phyloP scores from a whole-genome alignment of 2,329 filamentous ascomycete genomes.

The Botrytis elliptica region DNA sequence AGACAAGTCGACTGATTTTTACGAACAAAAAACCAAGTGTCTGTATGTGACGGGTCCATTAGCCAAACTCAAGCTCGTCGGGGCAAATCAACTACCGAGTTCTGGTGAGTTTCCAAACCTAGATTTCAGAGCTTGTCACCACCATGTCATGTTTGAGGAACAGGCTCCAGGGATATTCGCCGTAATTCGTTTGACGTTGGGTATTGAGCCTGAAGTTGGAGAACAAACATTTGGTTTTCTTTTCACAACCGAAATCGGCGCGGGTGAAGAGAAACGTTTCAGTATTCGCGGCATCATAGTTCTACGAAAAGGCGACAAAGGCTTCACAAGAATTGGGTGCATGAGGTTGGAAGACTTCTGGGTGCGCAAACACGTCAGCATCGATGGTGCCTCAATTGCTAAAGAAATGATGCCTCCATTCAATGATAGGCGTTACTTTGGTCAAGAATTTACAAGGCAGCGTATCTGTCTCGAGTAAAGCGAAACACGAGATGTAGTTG shows the following conservation, averaged over 20 bases:
- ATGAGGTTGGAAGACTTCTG: background rate
- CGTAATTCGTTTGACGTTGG: background rate
- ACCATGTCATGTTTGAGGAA: background rate
- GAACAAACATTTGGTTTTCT: background rate
- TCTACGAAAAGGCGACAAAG: background rate
- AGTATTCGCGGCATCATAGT: background rate
- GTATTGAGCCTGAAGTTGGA: background rate
- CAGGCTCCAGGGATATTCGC: background rate
- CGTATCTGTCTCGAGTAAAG: background rate
- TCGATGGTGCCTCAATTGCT: background rate
- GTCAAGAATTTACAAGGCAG: background rate
- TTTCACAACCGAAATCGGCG: no score
- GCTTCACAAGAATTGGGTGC: background rate
- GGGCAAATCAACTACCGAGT: fast-evolving
- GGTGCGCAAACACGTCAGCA: background rate
- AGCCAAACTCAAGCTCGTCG: background rate
- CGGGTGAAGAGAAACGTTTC: no score
- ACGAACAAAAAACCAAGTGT: background rate
- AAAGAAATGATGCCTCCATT: background rate
- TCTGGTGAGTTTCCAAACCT: background rate
- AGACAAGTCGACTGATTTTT: background rate
- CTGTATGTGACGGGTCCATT: background rate
- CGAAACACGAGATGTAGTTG: background rate
- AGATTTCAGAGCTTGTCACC: fast-evolving
- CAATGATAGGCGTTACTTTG: background rate